phyloP scores from a whole-genome alignment of 257 asterid genomes.

The Haberlea rhodopensis region DNA sequence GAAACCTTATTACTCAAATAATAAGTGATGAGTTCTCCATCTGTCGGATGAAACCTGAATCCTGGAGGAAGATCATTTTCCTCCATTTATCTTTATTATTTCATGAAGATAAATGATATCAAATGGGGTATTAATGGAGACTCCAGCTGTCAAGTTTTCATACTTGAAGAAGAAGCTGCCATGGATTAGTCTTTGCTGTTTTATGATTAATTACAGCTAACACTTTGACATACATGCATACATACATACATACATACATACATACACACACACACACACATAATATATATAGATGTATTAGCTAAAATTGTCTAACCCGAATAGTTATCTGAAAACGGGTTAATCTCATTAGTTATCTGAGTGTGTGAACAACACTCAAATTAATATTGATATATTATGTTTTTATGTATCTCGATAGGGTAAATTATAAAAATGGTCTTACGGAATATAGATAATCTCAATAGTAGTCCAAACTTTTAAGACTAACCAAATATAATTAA shows the following conservation, averaged over 20 bases:
- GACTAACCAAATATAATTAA: too few species aligned
- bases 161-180: constrained; percentile 64
- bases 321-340: too few species aligned
- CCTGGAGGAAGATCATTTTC: constrained; percentile 75
- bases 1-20: constrained; percentile 63
- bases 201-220: constrained; percentile 58
- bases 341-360: too few species aligned
- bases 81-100: constrained; percentile 37
- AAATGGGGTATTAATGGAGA: constrained; percentile 34
- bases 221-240: constrained; percentile 63
- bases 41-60: constrained; percentile 81
- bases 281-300: too few species aligned
- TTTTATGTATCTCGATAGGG: too few species aligned
- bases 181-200: constrained; percentile 39
- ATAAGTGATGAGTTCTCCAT: constrained; percentile 73
- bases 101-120: not conserved
- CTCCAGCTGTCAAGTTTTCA: constrained; percentile 22
- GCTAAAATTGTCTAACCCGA: too few species aligned
- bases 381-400: too few species aligned
- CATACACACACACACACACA: too few species aligned
- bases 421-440: too few species aligned
- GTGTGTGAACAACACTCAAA: too few species aligned
- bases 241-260: constrained; percentile 9
- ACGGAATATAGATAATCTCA: too few species aligned
- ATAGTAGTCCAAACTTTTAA: too few species aligned